Conservation (phyloP, 306 rosid species). For the Acacia confusa region DNA sequence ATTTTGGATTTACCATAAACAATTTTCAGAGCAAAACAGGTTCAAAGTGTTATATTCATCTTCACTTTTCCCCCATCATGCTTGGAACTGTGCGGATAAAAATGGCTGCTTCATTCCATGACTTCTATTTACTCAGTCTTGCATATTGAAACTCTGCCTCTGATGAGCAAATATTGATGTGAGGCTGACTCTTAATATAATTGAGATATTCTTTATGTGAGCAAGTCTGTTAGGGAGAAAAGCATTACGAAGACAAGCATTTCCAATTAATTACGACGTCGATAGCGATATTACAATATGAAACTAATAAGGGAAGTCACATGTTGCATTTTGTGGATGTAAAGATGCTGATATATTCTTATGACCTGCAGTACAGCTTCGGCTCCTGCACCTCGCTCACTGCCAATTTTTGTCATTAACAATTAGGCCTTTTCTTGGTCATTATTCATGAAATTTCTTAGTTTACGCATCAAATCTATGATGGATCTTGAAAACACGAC, state of each 20-base stretch:
- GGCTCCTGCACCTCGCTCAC: neutral
- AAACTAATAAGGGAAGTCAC: neutral
- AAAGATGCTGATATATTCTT: neutral
- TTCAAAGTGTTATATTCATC: neutral
- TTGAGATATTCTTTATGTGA: neutral
- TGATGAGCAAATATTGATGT: neutral
- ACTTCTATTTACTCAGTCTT: neutral
- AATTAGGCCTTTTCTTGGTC: neutral
- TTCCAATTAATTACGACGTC: neutral
- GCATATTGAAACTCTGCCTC: neutral
- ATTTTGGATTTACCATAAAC: neutral
- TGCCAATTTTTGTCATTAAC: neutral
- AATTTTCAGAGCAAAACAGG: neutral
- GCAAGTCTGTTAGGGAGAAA: neutral
- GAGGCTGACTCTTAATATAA: neutral
- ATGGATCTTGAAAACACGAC: neutral
- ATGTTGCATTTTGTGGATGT: neutral
- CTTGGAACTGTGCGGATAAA: neutral
- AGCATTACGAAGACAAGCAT: neutral
- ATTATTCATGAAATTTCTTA: neutral
- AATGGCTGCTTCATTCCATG: neutral
- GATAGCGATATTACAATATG: neutral
- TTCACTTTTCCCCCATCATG: neutral
- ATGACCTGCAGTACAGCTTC: neutral
- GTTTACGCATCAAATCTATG: neutral